phyloP scores from a whole-genome alignment of 371 early-diverging fungal species.

The Catenaria anguillulae region DNA sequence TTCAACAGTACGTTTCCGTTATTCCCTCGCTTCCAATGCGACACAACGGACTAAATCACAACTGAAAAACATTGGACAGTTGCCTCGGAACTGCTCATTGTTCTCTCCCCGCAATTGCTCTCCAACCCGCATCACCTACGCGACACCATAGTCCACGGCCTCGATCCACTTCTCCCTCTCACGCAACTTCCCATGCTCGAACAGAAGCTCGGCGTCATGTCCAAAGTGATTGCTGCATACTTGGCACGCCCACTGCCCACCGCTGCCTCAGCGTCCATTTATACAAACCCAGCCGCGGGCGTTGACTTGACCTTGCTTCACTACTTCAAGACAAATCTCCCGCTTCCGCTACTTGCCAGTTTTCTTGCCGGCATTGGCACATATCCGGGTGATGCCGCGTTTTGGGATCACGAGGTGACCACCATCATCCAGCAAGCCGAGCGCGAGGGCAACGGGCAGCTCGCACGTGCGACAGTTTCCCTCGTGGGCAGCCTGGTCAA shows the following conservation, averaged over 20 bases:
- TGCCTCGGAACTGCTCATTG: background rate
- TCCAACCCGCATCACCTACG: background rate
- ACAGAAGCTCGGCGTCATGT: background rate
- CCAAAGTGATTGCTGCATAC: background rate
- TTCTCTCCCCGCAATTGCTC: background rate
- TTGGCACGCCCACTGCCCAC: background rate
- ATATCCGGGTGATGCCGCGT: no score
- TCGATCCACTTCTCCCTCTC: background rate
- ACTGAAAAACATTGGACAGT: background rate
- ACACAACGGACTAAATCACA: background rate
- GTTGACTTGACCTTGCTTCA: no score
- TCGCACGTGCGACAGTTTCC: no score
- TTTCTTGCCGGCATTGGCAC: no score
- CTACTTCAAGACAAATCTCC: no score
- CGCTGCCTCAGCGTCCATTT: no score
- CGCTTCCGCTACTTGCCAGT: no score
- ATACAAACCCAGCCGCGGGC: no score
- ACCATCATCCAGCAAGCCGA: no score
- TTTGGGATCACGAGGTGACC: no score
- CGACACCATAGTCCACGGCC: background rate
- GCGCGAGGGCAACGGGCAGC: no score
- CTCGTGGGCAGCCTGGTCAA: no score
- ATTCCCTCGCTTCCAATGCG: background rate
- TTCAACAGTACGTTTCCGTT: background rate
- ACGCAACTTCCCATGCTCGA: conserved; percentile 3